These are phyloP conservation scores for Cymbopogon flexuosus DNA, from an alignment of 202 grass and related monocot genomes.

Conservation along the genomic window DNA sequence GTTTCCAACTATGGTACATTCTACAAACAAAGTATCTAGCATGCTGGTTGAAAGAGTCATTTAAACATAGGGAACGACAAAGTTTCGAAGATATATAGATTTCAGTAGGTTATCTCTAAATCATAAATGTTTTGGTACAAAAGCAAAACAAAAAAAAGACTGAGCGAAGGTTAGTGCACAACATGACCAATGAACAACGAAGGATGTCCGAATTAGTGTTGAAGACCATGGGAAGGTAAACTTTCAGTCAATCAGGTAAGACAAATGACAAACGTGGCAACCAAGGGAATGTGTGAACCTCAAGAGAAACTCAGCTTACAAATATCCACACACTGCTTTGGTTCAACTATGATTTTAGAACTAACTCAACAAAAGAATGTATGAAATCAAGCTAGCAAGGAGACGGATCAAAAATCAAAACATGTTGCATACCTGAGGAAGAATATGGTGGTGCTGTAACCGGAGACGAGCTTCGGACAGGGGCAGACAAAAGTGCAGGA, in stretches of 20 bases:
- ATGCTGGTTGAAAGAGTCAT: neutral
- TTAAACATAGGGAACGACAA: neutral
- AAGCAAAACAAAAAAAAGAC: neutral
- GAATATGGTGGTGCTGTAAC: constrained; percentile 7
- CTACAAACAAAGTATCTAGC: neutral
- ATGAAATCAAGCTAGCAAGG: constrained; percentile 1
- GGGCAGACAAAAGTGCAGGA: neutral
- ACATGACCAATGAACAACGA: neutral
- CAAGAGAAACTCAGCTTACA: neutral
- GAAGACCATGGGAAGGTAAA: neutral
- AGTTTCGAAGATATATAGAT: neutral
- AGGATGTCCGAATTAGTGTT: neutral
- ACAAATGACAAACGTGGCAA: neutral
- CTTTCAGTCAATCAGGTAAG: neutral
- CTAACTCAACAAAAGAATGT: neutral
- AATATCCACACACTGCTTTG: neutral
- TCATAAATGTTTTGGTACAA: neutral
- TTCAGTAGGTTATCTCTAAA: neutral
- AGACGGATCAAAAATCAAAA: constrained; percentile 22
- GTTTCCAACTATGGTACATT: neutral
- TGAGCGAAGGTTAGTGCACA: neutral
- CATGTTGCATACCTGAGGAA: constrained; percentile 29
- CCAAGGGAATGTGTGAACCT: neutral
- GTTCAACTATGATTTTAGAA: neutral
- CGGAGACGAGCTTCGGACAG: neutral